A percentile compares a stretch with the other conserved stretches of the same genome.
These are phyloP conservation scores for Orbilia javanica DNA, from an alignment of 2,329 filamentous ascomycete genomes.

Conservation along the genomic window DNA sequence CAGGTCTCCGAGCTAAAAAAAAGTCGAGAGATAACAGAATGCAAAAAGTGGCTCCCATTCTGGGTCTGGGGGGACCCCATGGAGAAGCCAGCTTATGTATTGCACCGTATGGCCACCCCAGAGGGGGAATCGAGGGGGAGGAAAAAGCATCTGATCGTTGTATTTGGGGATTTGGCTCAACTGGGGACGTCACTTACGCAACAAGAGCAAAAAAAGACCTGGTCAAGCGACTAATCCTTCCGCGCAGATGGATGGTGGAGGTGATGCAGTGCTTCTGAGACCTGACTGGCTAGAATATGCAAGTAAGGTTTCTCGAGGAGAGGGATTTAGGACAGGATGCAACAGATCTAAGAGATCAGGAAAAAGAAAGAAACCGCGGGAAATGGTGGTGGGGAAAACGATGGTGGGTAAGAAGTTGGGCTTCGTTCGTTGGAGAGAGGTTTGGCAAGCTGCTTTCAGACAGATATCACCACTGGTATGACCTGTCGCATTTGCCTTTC, in stretches of 20 bases:
- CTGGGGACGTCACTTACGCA: constrained; percentile 57
- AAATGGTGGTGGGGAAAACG: constrained; percentile 46
- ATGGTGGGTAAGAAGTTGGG: constrained; percentile 18
- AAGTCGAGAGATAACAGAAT: constrained; percentile 36
- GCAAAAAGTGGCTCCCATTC: constrained; percentile 18
- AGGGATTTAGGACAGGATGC: constrained; percentile 38
- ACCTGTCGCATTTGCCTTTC: constrained; percentile 38
- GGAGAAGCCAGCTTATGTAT: constrained; percentile 50
- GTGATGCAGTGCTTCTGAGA: constrained; percentile 49
- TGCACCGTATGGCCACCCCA: constrained; percentile 32
- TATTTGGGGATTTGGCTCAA: constrained; percentile 28
- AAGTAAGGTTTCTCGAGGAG: constrained; percentile 30
- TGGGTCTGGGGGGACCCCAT: constrained; percentile 39
- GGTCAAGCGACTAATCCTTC: constrained; percentile 58
- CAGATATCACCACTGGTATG: neutral
- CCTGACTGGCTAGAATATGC: constrained; percentile 21
- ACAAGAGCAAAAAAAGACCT: constrained; percentile 42
- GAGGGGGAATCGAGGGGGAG: constrained; percentile 18
- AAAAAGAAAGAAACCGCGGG: constrained; percentile 41
- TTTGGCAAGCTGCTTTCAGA: constrained; percentile 16
- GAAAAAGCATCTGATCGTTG: constrained; percentile 51
- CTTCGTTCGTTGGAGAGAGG: constrained; percentile 1
- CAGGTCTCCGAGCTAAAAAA: constrained; percentile 53
- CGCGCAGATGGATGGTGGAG: constrained; percentile 43
- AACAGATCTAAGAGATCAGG: constrained; percentile 27